Evolutionary conservation across 2,329 filamentous ascomycete genomes (phyloP).

Genomic region (Tetracladium maxilliforme): DNA sequence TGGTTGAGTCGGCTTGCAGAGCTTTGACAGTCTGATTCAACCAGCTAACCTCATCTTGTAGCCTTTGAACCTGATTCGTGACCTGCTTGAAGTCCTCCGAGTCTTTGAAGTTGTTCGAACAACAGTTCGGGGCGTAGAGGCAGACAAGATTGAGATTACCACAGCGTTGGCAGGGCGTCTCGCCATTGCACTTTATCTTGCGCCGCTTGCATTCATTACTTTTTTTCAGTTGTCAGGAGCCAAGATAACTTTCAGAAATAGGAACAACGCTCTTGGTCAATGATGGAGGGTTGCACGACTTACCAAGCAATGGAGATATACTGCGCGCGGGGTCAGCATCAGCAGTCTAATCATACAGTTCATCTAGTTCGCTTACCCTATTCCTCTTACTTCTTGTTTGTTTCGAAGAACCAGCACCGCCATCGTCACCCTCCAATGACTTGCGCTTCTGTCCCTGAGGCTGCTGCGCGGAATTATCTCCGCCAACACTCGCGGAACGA

Average conservation of each 20-base stretch:
- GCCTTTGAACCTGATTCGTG: constrained; percentile 53
- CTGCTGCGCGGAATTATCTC: too few species aligned
- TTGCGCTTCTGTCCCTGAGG: too few species aligned
- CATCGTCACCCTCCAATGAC: too few species aligned
- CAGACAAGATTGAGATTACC: constrained; percentile 53
- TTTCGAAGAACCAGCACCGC: too few species aligned
- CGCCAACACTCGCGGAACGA: too few species aligned
- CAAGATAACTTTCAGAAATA: not conserved
- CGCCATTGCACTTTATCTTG: constrained; percentile 63
- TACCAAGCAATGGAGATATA: constrained; percentile 20
- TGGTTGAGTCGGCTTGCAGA: constrained; percentile 33
- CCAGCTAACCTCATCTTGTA: constrained; percentile 75
- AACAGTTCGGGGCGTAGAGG: constrained; percentile 52
- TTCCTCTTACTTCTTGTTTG: too few species aligned
- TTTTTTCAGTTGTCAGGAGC: constrained; percentile 1
- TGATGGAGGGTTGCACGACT: constrained; percentile 3
- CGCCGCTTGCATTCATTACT: constrained; percentile 64
- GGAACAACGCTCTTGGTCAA: not conserved
- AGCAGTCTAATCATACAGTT: too few species aligned
- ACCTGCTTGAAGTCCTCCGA: constrained; percentile 82
- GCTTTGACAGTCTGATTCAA: constrained; percentile 59
- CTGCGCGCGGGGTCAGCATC: too few species aligned
- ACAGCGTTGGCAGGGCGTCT: constrained; percentile 52
- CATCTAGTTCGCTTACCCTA: too few species aligned
- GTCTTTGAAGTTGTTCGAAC: constrained; percentile 73